These are phyloP conservation scores for Saccharomycopsis olivae DNA, from an alignment of 805 yeast genomes.

Conservation along the genomic window DNA sequence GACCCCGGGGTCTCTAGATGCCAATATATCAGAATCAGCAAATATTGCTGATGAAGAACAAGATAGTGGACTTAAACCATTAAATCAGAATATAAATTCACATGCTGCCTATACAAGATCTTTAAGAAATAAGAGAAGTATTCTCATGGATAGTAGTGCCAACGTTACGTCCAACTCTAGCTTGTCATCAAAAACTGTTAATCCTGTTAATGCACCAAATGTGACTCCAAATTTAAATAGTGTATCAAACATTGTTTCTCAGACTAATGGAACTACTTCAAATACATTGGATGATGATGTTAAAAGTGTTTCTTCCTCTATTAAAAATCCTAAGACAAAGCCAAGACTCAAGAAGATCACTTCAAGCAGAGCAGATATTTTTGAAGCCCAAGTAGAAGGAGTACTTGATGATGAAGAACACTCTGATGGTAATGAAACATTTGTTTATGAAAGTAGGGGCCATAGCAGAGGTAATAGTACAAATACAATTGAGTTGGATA, in stretches of 20 bases:
- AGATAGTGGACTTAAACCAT: too few species aligned
- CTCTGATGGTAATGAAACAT: conserved; percentile 87
- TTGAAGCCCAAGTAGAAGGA: conserved; percentile 89
- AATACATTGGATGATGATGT: conserved; percentile 11
- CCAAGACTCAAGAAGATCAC: conserved; percentile 31
- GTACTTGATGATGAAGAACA: conserved; percentile 87
- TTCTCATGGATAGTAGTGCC: conserved; percentile 10
- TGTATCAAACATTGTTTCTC: neutral
- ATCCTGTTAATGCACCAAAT: neutral
- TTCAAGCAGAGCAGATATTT: conserved; percentile 78
- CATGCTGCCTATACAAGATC: conserved; percentile 15
- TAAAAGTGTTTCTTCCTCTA: conserved; percentile 12
- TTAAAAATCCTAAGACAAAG: conserved; percentile 9
- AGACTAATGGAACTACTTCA: neutral
- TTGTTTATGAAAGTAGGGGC: conserved; percentile 68
- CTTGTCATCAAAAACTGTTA: neutral
- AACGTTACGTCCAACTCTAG: neutral
- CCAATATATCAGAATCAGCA: neutral
- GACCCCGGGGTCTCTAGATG: too few species aligned
- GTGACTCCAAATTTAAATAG: neutral
- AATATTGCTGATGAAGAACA: neutral
- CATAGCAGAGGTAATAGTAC: conserved; percentile 14
- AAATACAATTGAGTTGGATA: conserved; percentile 12
- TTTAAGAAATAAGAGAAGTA: conserved; percentile 16
- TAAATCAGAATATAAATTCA: neutral